These are phyloP conservation scores for Dipteronia sinensis DNA, from an alignment of 345 rosid genomes.

Conservation along the genomic window DNA sequence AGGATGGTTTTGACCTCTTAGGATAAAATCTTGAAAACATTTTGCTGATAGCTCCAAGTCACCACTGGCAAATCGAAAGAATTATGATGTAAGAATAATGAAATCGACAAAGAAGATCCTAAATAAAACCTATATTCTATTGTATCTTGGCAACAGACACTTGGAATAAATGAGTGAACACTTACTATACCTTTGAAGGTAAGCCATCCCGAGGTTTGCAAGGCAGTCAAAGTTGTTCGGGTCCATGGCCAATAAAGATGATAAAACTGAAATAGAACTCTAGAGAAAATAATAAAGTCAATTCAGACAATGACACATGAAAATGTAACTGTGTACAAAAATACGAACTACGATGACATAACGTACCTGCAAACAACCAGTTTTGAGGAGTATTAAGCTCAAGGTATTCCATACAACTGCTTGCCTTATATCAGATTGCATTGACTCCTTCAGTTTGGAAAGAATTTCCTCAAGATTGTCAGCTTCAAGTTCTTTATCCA, in stretches of 20 bases:
- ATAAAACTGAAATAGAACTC: conserved; percentile 82
- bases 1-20: conserved; percentile 94
- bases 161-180: neutral
- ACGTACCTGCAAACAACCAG: conserved; percentile 80
- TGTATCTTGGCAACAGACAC: neutral
- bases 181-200: conserved; percentile 66
- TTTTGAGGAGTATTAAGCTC: conserved; percentile 81
- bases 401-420: conserved; percentile 86
- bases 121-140: neutral
- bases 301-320: conserved; percentile 22
- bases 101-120: neutral
- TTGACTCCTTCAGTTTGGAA: conserved; percentile 69
- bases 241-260: conserved; percentile 60
- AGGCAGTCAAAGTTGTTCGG: conserved; percentile 87
- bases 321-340: conserved; percentile 3
- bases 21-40: conserved; percentile 82
- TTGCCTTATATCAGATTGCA: conserved; percentile 74
- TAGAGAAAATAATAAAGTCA: conserved; percentile 28
- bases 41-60: conserved; percentile 78
- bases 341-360: conserved; percentile 15
- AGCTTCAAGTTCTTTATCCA: conserved; percentile 76
- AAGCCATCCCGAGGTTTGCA: conserved; percentile 87
- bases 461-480: conserved; percentile 76
- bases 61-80: conserved; percentile 56
- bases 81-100: neutral